Conservation (phyloP, 139 green algal species). For the Chlorella sp. region DNA sequence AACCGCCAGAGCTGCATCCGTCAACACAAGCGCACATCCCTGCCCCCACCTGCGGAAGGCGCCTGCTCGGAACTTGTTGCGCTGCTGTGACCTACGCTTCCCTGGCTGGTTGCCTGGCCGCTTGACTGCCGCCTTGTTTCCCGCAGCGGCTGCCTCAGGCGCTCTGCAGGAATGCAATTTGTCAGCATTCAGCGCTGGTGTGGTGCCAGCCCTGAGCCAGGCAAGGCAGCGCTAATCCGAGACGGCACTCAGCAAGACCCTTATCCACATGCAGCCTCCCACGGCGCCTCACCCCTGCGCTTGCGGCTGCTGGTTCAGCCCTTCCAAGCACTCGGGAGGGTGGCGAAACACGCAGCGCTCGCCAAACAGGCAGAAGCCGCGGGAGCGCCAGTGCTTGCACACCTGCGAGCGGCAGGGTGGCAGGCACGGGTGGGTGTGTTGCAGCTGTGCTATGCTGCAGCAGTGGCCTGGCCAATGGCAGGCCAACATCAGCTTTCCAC, state of each 20-base stretch:
- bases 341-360: slow-evolving; percentile 45
- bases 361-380: slow-evolving; percentile 46
- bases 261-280: not conserved
- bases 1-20: not conserved
- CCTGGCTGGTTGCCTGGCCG: no score
- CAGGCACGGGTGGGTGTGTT: no score
- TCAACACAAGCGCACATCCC: not conserved
- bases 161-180: no score
- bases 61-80: slow-evolving; percentile 46
- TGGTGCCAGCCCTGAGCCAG: no score
- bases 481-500: no score
- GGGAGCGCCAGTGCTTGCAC: slow-evolving; percentile 55
- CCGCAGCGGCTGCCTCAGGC: no score
- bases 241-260: not conserved
- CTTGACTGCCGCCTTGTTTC: no score
- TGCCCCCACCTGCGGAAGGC: slow-evolving; percentile 38
- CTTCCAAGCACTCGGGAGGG: slow-evolving; percentile 14
- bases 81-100: not conserved
- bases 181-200: no score
- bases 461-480: no score
- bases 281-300: slow-evolving; percentile 4
- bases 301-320: not conserved
- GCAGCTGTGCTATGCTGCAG: no score
- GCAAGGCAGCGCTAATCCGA: not conserved
- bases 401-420: slow-evolving; percentile 13